These are phyloP conservation scores for Phytophthora lateralis DNA, from an alignment of 352 stramenopile genomes.

Conservation along the genomic window DNA sequence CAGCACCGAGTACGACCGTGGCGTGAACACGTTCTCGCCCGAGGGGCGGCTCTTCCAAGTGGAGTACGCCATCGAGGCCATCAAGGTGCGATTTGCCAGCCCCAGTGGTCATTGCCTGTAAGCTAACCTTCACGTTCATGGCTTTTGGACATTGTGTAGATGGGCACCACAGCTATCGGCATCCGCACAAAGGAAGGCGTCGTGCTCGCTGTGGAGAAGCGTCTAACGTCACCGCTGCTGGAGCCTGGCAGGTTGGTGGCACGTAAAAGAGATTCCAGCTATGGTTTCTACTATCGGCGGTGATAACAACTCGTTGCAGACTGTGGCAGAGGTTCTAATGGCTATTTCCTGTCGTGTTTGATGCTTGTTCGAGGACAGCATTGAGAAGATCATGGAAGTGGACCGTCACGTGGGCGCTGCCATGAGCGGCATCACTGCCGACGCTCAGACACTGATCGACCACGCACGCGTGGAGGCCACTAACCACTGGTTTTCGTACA, in stretches of 20 bases:
- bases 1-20: conserved; percentile 99
- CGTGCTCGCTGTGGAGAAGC: conserved; percentile 99
- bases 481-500: conserved; percentile 98
- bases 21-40: conserved; percentile 99
- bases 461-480: conserved; percentile 98
- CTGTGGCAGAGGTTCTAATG: conserved; percentile 1
- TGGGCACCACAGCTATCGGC: conserved; percentile 98
- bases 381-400: conserved; percentile 99
- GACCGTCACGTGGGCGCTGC: conserved; percentile 97
- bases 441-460: conserved; percentile 98
- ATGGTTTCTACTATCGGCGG: background rate
- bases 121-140: background rate
- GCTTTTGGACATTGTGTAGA: conserved; percentile 39
- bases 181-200: conserved; percentile 98
- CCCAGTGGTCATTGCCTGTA: background rate
- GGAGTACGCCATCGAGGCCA: conserved; percentile 98
- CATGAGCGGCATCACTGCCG: conserved; percentile 98
- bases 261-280: background rate
- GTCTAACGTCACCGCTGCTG: conserved; percentile 95
- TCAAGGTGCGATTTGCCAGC: conserved; percentile 76
- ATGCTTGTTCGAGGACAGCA: conserved; percentile 57
- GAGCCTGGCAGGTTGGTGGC: conserved; percentile 85
- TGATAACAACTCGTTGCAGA: no score
- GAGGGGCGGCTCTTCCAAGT: conserved; percentile 99
- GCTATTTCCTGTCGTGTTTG: background rate